A percentile compares a stretch with the other conserved stretches of the same genome.
phyloP scores from a whole-genome alignment of 169 alveolate species.

The Eimeria necatrix region DNA sequence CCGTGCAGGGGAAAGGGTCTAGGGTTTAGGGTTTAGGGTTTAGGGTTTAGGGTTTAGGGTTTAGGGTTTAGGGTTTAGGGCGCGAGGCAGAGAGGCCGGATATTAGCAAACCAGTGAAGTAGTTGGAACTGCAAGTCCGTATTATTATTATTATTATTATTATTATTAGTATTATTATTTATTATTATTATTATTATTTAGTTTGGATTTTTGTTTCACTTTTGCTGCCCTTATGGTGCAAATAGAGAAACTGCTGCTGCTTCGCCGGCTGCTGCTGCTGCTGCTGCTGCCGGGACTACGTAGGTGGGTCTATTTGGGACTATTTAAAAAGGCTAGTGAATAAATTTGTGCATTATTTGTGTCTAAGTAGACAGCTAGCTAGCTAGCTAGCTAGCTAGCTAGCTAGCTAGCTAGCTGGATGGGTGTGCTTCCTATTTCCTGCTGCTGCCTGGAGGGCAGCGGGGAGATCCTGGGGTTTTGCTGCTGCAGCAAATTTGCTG shows the following conservation, averaged over 20 bases:
- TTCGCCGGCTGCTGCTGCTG: neutral
- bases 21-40: constrained; percentile 29
- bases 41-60: constrained; percentile 26
- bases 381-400: too few species aligned
- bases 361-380: too few species aligned
- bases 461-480: too few species aligned
- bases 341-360: too few species aligned
- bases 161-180: neutral
- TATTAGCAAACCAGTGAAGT: neutral
- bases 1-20: neutral
- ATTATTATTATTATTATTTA: neutral
- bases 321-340: too few species aligned
- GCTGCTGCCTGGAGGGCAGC: too few species aligned
- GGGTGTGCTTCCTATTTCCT: too few species aligned
- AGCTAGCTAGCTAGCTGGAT: too few species aligned
- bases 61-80: constrained; percentile 26
- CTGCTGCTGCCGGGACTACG: neutral
- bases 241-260: neutral
- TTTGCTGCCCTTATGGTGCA: neutral
- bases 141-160: neutral
- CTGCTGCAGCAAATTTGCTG: too few species aligned
- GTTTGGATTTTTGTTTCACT: neutral
- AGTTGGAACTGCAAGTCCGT: neutral
- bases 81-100: neutral
- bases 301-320: too few species aligned